phyloP scores from a whole-genome alignment of 2,329 filamentous ascomycete species.

The Exophiala sp. region DNA sequence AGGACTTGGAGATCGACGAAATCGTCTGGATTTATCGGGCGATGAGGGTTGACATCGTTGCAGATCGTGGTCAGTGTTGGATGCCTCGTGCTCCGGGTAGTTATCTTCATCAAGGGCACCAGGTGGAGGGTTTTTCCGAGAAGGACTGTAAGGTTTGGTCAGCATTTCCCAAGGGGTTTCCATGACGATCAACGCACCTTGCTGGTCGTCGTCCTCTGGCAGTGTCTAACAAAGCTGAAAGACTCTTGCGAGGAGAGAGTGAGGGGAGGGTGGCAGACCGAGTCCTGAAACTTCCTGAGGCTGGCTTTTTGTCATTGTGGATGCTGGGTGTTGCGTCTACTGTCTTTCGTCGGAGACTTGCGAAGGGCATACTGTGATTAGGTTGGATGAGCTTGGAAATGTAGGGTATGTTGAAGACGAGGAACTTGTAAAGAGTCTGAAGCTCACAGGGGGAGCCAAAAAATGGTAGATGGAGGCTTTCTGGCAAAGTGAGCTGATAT shows the following conservation, averaged over 20 bases:
- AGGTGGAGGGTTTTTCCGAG: background rate
- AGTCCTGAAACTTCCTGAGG: conserved; percentile 3
- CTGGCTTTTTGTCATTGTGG: conserved; percentile 1
- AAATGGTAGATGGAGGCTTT: background rate
- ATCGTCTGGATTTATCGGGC: conserved; percentile 4
- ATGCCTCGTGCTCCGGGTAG: conserved; percentile 9
- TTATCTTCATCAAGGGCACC: conserved; percentile 13
- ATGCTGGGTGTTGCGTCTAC: background rate
- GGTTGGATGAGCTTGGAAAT: background rate
- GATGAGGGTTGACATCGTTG: background rate
- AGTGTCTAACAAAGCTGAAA: conserved; percentile 11
- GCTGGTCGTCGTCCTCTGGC: conserved; percentile 7
- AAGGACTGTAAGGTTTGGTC: conserved; percentile 1
- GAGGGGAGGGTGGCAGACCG: conserved; percentile 10
- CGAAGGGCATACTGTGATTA: conserved; percentile 15
- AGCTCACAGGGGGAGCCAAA: background rate
- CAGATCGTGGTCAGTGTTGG: conserved; percentile 3
- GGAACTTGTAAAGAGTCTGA: background rate
- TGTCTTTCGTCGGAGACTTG: conserved; percentile 16
- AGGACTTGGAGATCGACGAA: conserved; percentile 17
- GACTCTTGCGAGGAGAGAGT: conserved; percentile 17
- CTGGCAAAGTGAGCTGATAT: no score
- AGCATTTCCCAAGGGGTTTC: background rate
- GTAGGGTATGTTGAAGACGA: background rate
- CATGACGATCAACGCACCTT: background rate